These are phyloP conservation scores for Ganoderma lucidum DNA, from an alignment of 1,284 basidiomycete species.

Conservation along the genomic window DNA sequence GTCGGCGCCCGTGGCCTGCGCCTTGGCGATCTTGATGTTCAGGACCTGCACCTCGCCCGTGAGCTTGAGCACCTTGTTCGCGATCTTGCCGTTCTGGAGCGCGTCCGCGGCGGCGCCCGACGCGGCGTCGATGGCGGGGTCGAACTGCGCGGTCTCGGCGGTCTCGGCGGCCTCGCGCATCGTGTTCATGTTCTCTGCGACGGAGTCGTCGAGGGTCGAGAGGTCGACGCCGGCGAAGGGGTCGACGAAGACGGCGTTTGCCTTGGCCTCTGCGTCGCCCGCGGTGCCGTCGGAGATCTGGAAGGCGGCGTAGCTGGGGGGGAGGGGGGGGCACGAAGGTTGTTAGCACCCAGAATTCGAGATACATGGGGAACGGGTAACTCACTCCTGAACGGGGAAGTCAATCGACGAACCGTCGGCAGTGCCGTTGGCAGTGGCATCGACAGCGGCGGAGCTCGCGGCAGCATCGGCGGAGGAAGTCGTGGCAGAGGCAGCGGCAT, in stretches of 20 bases:
- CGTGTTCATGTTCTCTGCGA: conserved; percentile 46
- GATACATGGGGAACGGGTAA: neutral
- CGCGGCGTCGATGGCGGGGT: conserved; percentile 53
- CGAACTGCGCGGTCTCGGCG: conserved; percentile 54
- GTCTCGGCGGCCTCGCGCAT: conserved; percentile 54
- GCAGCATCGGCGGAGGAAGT: conserved; percentile 4
- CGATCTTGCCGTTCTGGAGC: conserved; percentile 54
- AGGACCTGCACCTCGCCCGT: conserved; percentile 50
- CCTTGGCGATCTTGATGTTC: conserved; percentile 52
- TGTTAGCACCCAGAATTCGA: neutral
- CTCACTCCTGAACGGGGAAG: conserved; percentile 32
- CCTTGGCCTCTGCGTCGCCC: conserved; percentile 50
- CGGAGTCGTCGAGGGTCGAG: conserved; percentile 39
- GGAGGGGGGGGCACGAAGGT: neutral
- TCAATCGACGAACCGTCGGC: conserved; percentile 21
- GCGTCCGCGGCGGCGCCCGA: conserved; percentile 47
- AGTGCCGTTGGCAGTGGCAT: conserved; percentile 9
- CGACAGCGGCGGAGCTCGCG: conserved; percentile 10
- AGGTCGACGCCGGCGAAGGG: conserved; percentile 50
- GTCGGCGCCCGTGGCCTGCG: conserved; percentile 45
- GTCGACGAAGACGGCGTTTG: conserved; percentile 53
- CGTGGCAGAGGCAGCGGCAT: neutral
- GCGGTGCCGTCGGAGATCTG: conserved; percentile 55
- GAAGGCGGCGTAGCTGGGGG: conserved; percentile 49
- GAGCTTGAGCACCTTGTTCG: conserved; percentile 62